Conservation (phyloP, 106 monocot genomes). For the Alisma plantagoaquatica region DNA sequence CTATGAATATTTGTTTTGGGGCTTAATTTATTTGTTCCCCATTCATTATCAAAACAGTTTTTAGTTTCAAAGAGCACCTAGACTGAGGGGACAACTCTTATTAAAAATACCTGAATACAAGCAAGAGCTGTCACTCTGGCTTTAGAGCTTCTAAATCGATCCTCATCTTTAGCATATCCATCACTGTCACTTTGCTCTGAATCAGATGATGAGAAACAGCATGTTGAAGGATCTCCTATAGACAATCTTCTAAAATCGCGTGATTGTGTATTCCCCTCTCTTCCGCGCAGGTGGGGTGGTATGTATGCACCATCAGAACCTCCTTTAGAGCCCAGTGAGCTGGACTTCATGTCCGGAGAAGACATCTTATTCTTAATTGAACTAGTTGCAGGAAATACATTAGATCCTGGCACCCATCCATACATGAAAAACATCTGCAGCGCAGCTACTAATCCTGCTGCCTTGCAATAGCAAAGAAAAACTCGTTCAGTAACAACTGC, state of each 20-base stretch:
- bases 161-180: conserved; percentile 42
- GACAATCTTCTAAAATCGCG: conserved; percentile 22
- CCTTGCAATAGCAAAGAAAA: conserved; percentile 39
- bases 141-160: conserved; percentile 65
- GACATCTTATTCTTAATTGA: conserved; percentile 25
- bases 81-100: too few species aligned
- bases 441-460: conserved; percentile 61
- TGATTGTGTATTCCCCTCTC: conserved; percentile 14
- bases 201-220: conserved; percentile 70
- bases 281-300: conserved; percentile 84
- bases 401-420: conserved; percentile 38
- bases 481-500: too few species aligned
- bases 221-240: conserved; percentile 40
- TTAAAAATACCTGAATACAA: conserved; percentile 69
- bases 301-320: conserved; percentile 27
- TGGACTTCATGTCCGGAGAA: conserved; percentile 23
- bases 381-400: conserved; percentile 8
- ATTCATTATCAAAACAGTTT: too few species aligned
- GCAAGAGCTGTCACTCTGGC: conserved; percentile 62
- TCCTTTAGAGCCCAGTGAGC: conserved; percentile 18
- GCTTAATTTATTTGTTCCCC: too few species aligned
- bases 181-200: conserved; percentile 91
- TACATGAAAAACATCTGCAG: conserved; percentile 80
- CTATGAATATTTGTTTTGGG: too few species aligned
- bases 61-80: too few species aligned